Evolutionary conservation across 768 basidiomycete species (phyloP).

Genomic region (Hemileccinum rubropunctum): DNA sequence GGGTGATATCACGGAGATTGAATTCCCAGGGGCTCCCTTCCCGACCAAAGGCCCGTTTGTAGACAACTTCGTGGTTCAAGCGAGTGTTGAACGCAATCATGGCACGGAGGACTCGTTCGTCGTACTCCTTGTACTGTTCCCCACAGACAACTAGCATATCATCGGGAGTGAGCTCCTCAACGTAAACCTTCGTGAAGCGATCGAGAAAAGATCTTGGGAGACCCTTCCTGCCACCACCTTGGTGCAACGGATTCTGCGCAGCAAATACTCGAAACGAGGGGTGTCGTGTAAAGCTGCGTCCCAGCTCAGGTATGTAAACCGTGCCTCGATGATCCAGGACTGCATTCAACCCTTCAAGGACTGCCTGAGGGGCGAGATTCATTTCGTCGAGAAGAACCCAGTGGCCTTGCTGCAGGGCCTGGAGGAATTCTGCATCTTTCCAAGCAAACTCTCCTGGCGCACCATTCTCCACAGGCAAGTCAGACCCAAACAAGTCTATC

Average conservation of each 20-base stretch:
- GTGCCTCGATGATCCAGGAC: constrained; percentile 93
- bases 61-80: constrained; percentile 64
- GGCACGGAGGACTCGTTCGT: constrained; percentile 48
- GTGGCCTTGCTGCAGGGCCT: constrained; percentile 89
- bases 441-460: constrained; percentile 91
- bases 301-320: constrained; percentile 93
- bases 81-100: constrained; percentile 85
- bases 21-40: constrained; percentile 96
- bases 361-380: constrained; percentile 96
- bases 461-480: constrained; percentile 92
- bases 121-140: constrained; percentile 64
- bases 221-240: constrained; percentile 97
- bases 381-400: constrained; percentile 99
- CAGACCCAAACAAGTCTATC: constrained; percentile 93
- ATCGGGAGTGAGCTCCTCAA: constrained; percentile 75
- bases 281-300: constrained; percentile 82
- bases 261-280: constrained; percentile 97
- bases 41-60: constrained; percentile 64
- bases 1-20: constrained; percentile 90
- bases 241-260: constrained; percentile 93
- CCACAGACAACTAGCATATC: constrained; percentile 81
- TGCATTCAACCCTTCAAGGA: constrained; percentile 96
- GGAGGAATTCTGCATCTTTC: constrained; percentile 95
- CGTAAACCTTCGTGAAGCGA: constrained; percentile 96
- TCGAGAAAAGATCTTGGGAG: constrained; percentile 97